Percentiles rank a stretch among this genome's conserved stretches.
phyloP scores from a whole-genome alignment of 192 early-diverging fungal species.

The Mortierella hygrophila region DNA sequence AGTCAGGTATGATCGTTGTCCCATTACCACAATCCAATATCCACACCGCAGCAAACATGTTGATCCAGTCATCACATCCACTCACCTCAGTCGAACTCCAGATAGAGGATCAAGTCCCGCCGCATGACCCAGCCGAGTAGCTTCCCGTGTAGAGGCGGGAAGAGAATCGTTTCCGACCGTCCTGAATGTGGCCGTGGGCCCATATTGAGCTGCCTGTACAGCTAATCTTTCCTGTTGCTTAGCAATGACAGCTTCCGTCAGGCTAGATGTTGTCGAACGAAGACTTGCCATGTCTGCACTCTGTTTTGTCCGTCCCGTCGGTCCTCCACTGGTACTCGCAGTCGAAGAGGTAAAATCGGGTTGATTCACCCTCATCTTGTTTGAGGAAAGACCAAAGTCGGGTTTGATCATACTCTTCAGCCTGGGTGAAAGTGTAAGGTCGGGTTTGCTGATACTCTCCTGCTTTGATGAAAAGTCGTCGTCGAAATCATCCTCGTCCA shows the following conservation, averaged over 20 bases:
- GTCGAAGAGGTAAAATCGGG: background rate
- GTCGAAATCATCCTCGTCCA: constrained; percentile 16
- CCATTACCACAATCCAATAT: background rate
- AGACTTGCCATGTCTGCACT: background rate
- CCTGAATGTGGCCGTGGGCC: constrained; percentile 21
- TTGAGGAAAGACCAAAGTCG: background rate
- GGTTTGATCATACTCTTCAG: background rate
- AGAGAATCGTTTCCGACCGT: background rate
- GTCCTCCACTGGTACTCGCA: background rate
- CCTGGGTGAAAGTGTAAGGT: background rate
- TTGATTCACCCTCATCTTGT: background rate
- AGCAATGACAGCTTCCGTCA: constrained; percentile 18
- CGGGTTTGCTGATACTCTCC: background rate
- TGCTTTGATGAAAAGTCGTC: background rate
- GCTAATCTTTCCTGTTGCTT: constrained; percentile 9
- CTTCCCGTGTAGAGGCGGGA: background rate
- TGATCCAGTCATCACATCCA: background rate
- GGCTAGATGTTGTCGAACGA: background rate
- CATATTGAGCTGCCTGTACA: background rate
- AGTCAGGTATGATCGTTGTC: background rate
- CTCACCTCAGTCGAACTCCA: constrained; percentile 34
- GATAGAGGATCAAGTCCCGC: constrained; percentile 20
- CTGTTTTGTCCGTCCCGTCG: background rate
- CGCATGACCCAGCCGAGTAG: background rate
- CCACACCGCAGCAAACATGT: background rate